Percentiles rank a stretch among this genome's conserved stretches.
phyloP scores from a whole-genome alignment of 441 rosid genomes.

The Rhodomyrtus psidioides region DNA sequence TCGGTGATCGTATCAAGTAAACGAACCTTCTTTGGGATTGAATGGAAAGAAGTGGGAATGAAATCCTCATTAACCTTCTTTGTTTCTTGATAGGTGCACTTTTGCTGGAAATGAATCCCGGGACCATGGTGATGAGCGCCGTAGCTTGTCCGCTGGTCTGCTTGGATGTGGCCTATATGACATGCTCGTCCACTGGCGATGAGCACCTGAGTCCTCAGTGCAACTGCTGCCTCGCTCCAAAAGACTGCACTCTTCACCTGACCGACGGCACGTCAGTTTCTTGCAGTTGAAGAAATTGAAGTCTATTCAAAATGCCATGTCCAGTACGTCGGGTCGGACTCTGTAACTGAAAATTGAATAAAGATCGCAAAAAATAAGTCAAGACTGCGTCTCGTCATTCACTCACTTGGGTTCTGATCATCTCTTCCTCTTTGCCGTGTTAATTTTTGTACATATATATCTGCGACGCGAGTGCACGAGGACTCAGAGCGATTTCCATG shows the following conservation, averaged over 20 bases:
- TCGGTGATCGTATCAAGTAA: no score
- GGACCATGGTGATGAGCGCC: neutral
- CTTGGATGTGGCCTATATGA: slow-evolving; percentile 2
- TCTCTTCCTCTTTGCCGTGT: neutral
- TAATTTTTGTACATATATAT: neutral
- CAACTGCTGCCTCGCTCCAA: slow-evolving; percentile 4
- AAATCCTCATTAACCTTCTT: neutral
- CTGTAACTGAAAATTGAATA: neutral
- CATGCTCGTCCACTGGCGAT: slow-evolving; percentile 4
- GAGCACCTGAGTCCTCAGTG: slow-evolving; percentile 7
- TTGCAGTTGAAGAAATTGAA: neutral
- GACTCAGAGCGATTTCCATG: neutral
- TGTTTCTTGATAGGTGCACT: neutral
- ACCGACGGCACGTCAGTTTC: neutral
- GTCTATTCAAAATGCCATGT: neutral
- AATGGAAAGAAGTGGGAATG: neutral
- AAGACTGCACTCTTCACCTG: slow-evolving; percentile 1
- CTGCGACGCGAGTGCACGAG: neutral
- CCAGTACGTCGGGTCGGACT: neutral
- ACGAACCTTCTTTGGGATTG: neutral
- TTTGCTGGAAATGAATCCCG: neutral
- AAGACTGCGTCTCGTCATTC: neutral
- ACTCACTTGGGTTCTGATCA: neutral
- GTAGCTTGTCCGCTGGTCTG: neutral
- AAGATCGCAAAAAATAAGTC: neutral